These are phyloP conservation scores for Erythrobasidium hasegawianum DNA, from an alignment of 1,284 basidiomycete species.

Conservation along the genomic window DNA sequence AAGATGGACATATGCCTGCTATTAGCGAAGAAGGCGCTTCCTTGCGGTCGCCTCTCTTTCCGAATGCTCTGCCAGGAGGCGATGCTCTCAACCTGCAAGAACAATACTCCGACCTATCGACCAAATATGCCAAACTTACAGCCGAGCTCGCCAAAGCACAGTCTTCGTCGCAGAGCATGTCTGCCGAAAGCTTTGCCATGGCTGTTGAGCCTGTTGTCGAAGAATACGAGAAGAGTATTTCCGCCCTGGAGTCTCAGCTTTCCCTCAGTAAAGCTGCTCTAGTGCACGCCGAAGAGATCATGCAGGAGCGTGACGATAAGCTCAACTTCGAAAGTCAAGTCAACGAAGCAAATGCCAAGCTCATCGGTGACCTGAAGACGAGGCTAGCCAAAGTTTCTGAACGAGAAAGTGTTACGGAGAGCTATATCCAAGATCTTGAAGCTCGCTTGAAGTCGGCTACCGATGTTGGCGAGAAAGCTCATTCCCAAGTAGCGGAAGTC, in stretches of 20 bases:
- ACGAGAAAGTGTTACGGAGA: constrained; percentile 85
- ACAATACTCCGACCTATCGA: constrained; percentile 77
- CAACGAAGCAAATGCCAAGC: constrained; percentile 72
- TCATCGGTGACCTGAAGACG: constrained; percentile 70
- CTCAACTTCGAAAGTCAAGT: constrained; percentile 57
- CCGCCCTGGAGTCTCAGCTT: constrained; percentile 89
- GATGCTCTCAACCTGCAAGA: constrained; percentile 76
- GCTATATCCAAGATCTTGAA: constrained; percentile 88
- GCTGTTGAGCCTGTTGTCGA: constrained; percentile 97
- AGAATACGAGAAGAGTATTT: constrained; percentile 97
- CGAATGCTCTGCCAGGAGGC: constrained; percentile 56
- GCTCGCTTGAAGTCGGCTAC: constrained; percentile 78
- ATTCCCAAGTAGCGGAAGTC: constrained; percentile 71
- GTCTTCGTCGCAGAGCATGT: constrained; percentile 26
- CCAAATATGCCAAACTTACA: constrained; percentile 75
- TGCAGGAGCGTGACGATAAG: constrained; percentile 72
- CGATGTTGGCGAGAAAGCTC: constrained; percentile 69
- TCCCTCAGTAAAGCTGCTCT: constrained; percentile 83
- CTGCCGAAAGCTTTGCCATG: constrained; percentile 70
- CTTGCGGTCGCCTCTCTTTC: constrained; percentile 45
- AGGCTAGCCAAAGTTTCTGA: constrained; percentile 78
- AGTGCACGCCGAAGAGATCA: constrained; percentile 80
- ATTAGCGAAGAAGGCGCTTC: constrained; percentile 23
- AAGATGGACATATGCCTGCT: constrained; percentile 53
- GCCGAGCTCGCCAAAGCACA: constrained; percentile 66